phyloP scores from a whole-genome alignment of 2,329 filamentous ascomycete species.

The Aspergillus latus region DNA sequence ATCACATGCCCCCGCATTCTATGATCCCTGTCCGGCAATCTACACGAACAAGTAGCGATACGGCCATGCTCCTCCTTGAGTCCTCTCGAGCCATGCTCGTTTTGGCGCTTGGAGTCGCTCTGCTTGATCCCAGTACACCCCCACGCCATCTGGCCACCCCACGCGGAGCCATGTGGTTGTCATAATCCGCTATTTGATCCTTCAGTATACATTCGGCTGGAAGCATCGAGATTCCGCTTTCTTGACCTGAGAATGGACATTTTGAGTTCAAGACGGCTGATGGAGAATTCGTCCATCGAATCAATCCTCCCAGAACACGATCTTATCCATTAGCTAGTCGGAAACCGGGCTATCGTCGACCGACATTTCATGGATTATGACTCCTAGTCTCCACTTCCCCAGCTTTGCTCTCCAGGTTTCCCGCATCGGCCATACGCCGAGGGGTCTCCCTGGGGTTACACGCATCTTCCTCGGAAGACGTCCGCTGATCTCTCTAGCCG shows the following conservation, averaged over 20 bases:
- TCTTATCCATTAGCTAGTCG: not conserved
- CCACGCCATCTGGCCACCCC: not conserved
- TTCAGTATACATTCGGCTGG: not conserved
- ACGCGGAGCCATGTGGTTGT: not conserved
- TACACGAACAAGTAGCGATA: not conserved
- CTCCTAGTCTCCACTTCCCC: constrained; percentile 9
- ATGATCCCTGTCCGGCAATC: not conserved
- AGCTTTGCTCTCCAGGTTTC: constrained; percentile 6
- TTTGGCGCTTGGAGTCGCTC: not conserved
- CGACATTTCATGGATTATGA: not conserved
- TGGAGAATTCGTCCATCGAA: not conserved
- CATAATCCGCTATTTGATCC: not conserved
- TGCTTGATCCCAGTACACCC: not conserved
- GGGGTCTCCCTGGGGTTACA: constrained; percentile 9
- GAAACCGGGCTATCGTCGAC: constrained; percentile 1
- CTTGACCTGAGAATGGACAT: not conserved
- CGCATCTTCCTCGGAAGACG: constrained; percentile 11
- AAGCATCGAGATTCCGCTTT: not conserved
- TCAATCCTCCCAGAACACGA: not conserved
- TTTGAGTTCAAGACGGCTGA: not conserved
- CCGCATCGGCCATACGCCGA: constrained; percentile 32
- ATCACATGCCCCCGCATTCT: not conserved
- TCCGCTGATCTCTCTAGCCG: constrained; percentile 3
- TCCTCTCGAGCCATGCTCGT: not conserved
- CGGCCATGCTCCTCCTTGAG: not conserved